Percentiles rank a stretch among this genome's conserved stretches.
phyloP scores from a whole-genome alignment of 176 grass and related monocot genomes.

The Aegilops umbellulata region DNA sequence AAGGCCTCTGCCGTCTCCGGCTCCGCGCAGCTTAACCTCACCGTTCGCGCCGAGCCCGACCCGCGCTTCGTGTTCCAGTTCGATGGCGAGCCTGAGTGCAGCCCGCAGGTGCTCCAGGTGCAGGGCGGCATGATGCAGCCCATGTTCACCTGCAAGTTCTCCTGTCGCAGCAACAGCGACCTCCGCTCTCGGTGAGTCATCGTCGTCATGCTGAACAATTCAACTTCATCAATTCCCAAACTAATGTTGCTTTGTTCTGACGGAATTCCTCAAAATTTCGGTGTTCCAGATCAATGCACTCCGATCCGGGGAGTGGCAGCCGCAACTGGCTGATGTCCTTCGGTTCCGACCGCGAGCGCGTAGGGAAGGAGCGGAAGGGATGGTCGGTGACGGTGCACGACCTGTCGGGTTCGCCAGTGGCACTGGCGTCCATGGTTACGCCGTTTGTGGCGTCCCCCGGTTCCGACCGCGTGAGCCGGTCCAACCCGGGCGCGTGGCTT shows the following conservation, averaged over 20 bases:
- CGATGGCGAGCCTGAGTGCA: conserved; percentile 75
- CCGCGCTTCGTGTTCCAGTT: conserved; percentile 84
- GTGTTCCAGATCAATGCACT: conserved; percentile 38
- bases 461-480: conserved; percentile 55
- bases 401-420: conserved; percentile 64
- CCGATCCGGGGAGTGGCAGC: conserved; percentile 24
- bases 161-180: conserved; percentile 65
- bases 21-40: conserved; percentile 45
- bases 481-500: conserved; percentile 75
- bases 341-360: conserved; percentile 59
- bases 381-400: conserved; percentile 87
- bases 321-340: conserved; percentile 43
- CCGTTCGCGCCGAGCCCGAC: conserved; percentile 63
- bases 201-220: not conserved
- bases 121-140: conserved; percentile 59
- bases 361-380: conserved; percentile 60
- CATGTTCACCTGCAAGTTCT: conserved; percentile 95
- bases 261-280: not conserved
- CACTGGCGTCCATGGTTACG: conserved; percentile 72
- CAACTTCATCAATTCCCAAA: not conserved
- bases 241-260: not conserved
- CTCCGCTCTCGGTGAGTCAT: conserved; percentile 50
- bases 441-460: conserved; percentile 62
- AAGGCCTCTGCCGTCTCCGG: not conserved
- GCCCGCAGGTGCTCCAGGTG: conserved; percentile 83